These are phyloP conservation scores for Fistulinella prunicolor DNA, from an alignment of 768 basidiomycete genomes.

Conservation along the genomic window DNA sequence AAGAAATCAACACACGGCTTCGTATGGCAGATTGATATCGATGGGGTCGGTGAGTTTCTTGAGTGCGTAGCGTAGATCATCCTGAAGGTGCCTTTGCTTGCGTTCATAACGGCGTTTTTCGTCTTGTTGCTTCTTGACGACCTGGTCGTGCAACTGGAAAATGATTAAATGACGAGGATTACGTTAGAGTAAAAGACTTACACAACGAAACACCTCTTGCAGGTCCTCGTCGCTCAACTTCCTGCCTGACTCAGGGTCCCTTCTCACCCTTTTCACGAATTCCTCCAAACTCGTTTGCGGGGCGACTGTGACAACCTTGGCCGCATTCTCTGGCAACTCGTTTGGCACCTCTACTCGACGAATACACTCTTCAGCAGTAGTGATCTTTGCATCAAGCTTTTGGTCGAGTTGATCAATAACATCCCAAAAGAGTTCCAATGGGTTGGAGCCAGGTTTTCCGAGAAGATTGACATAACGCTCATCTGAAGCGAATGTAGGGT, in stretches of 20 bases:
- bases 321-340: conserved; percentile 29
- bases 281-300: conserved; percentile 66
- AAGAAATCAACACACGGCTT: conserved; percentile 57
- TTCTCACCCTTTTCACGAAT: conserved; percentile 56
- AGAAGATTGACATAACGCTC: conserved; percentile 84
- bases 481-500: conserved; percentile 73
- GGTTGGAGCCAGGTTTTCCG: conserved; percentile 91
- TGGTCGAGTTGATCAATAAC: conserved; percentile 84
- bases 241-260: conserved; percentile 50
- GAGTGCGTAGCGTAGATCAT: conserved; percentile 93
- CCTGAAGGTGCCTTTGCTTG: conserved; percentile 82
- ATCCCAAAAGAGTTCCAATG: conserved; percentile 97
- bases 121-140: conserved; percentile 73
- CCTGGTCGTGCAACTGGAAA: conserved; percentile 65
- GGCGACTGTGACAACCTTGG: conserved; percentile 38
- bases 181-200: conserved; percentile 33
- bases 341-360: conserved; percentile 38
- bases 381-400: conserved; percentile 74
- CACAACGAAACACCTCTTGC: conserved; percentile 57
- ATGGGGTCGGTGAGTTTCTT: conserved; percentile 84
- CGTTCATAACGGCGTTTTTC: conserved; percentile 87
- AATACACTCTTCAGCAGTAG: conserved; percentile 61
- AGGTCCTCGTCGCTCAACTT: conserved; percentile 52
- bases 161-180: conserved; percentile 6
- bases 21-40: conserved; percentile 72